Evolutionary conservation across 1,284 basidiomycete genomes (phyloP), one percentile per base, ranked within the genome.

Genomic region (Heterobasidion annosum): DNA sequence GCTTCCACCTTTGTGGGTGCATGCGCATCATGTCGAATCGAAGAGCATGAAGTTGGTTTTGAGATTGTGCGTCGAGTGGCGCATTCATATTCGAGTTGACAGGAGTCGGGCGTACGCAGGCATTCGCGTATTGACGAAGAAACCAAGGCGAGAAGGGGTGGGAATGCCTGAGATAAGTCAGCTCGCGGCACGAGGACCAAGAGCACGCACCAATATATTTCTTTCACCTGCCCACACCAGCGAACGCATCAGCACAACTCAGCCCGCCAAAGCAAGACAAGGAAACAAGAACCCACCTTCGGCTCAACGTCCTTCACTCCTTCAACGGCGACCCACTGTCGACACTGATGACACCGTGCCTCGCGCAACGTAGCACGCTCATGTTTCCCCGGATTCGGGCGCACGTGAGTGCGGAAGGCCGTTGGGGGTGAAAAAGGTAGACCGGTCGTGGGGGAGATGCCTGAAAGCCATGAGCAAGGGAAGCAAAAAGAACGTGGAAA

Each of bases 371-470:
- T 60, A 2, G 68, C 59, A 56, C 82, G 80, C 62, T 91, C 85
- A 48, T 77, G 75, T 64, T 83, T 85, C 18, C 72, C 72, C 1
- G 76, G 65, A 42, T 74, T 69, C 6, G 64, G 65, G 34, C 85
- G 76, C 1, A 64, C 50, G 2, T 71, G 64, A 15, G 68, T 67
- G n/a, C 83, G 79, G 65, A 88, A 86, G 1, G 74, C 75, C 32
- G 76, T 64, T 0, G 89, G 89, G 0, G 89, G 90, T 4, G 85
- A 88, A 67, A 90, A 89, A 1, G 90, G 89, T 1, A 71, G 75
- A 0, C 77, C 79, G 1, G 81, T 77, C 10, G 70, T 64, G 2
- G 83, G 76, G 1, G 82, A 86, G 35, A 86, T 81, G 8, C 85
- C 84, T 83, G 50, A 19, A 52, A 25, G 54, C 18, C 16, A 46